These are phyloP conservation scores for Symmetrospora coprosmae DNA, from an alignment of 768 basidiomycete species.

Conservation along the genomic window DNA sequence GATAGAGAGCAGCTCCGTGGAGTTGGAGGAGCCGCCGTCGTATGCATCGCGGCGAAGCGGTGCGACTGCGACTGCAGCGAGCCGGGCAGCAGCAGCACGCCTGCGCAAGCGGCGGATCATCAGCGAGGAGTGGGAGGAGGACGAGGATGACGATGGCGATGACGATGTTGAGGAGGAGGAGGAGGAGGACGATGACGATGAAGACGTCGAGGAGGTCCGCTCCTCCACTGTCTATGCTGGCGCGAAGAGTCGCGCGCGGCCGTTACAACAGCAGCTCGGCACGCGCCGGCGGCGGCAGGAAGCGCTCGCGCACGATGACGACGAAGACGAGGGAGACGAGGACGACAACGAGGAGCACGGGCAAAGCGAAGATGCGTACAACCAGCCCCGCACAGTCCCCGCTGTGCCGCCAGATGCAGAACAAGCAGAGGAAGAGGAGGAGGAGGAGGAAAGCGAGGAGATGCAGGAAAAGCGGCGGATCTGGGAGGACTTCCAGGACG, in stretches of 20 bases:
- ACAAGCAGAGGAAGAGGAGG: constrained; percentile 24
- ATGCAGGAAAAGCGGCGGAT: constrained; percentile 58
- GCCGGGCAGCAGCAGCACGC: background rate
- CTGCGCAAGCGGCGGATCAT: background rate
- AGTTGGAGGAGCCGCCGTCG: background rate
- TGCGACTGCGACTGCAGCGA: background rate
- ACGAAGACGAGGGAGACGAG: background rate
- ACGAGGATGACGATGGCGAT: background rate
- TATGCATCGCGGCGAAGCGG: background rate
- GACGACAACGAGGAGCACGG: background rate
- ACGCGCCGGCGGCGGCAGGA: too few species aligned
- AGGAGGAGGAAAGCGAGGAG: constrained; percentile 36
- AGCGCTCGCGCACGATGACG: too few species aligned
- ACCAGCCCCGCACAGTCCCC: background rate
- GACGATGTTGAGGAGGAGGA: background rate
- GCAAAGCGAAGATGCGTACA: background rate
- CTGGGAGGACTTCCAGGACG: constrained; percentile 44
- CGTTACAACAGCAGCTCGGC: too few species aligned
- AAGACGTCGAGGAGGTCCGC: too few species aligned
- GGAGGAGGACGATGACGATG: background rate
- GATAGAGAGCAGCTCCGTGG: background rate
- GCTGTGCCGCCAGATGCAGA: background rate
- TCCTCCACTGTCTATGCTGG: too few species aligned
- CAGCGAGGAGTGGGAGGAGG: background rate
- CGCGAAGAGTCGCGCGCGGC: too few species aligned